phyloP scores from a whole-genome alignment of 164 flowering plant genomes.

The Vitis amurensis region DNA sequence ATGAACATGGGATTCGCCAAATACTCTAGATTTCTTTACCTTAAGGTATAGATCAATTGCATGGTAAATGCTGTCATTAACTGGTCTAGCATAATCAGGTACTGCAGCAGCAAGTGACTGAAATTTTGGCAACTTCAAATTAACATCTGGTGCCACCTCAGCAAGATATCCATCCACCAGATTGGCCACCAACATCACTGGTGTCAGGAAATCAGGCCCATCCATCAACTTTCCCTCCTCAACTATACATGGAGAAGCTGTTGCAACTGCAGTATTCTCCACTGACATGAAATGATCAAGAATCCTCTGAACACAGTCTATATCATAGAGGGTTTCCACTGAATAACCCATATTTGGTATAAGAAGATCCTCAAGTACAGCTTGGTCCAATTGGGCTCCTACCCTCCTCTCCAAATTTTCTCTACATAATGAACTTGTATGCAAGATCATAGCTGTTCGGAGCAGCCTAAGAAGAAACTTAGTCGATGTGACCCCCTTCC shows the following conservation, averaged over 20 bases:
- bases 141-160: constrained; percentile 58
- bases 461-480: constrained; percentile 50
- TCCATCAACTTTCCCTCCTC: constrained; percentile 41
- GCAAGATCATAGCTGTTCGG: constrained; percentile 44
- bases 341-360: constrained; percentile 53
- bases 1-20: background rate
- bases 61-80: constrained; percentile 52
- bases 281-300: constrained; percentile 47
- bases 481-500: constrained; percentile 41
- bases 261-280: constrained; percentile 17
- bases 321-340: constrained; percentile 54
- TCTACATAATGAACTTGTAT: constrained; percentile 40
- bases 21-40: constrained; percentile 25
- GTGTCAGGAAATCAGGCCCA: constrained; percentile 30
- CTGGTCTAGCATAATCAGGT: constrained; percentile 61
- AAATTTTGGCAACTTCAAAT: constrained; percentile 50
- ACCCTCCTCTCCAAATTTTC: constrained; percentile 49
- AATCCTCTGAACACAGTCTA: constrained; percentile 55
- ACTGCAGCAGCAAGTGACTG: constrained; percentile 49
- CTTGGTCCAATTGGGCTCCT: constrained; percentile 51
- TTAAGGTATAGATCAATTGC: constrained; percentile 57
- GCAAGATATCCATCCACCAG: constrained; percentile 58
- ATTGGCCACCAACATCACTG: constrained; percentile 49
- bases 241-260: constrained; percentile 29
- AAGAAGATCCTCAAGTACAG: constrained; percentile 48